Conservation (phyloP, 306 rosid species). For the Morella rubra region DNA sequence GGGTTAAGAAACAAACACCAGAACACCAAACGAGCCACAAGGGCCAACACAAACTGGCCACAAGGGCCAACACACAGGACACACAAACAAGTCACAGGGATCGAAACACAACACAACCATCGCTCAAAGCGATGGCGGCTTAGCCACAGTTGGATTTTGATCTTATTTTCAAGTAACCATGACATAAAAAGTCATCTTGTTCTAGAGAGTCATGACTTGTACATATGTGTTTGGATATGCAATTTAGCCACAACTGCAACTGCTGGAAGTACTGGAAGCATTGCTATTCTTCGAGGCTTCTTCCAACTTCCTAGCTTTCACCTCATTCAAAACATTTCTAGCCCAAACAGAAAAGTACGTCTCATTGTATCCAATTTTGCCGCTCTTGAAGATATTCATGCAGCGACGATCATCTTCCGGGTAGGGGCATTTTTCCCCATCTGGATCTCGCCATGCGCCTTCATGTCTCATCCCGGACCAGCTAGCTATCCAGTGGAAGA, state of each 20-base stretch:
- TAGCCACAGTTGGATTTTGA: too few relatives aligned
- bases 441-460: constrained; percentile 66
- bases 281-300: constrained; percentile 28
- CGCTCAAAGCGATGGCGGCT: too few relatives aligned
- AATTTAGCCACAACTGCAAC: constrained; percentile 37
- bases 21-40: too few relatives aligned
- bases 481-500: constrained; percentile 58
- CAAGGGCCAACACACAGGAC: too few relatives aligned
- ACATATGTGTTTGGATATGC: neutral
- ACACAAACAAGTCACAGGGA: too few relatives aligned
- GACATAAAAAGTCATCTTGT: too few relatives aligned
- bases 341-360: constrained; percentile 58
- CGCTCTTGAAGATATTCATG: constrained; percentile 54
- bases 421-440: constrained; percentile 39
- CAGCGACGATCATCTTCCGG: constrained; percentile 52
- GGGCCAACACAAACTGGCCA: too few relatives aligned
- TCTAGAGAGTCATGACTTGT: too few relatives aligned
- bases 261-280: neutral
- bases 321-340: constrained; percentile 44
- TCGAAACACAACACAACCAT: too few relatives aligned
- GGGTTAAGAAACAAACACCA: too few relatives aligned
- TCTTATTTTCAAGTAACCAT: too few relatives aligned
- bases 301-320: constrained; percentile 38
- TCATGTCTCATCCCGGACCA: constrained; percentile 73
- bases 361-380: constrained; percentile 46